phyloP scores from a whole-genome alignment of 441 rosid genomes.

The Omphalea diandra region DNA sequence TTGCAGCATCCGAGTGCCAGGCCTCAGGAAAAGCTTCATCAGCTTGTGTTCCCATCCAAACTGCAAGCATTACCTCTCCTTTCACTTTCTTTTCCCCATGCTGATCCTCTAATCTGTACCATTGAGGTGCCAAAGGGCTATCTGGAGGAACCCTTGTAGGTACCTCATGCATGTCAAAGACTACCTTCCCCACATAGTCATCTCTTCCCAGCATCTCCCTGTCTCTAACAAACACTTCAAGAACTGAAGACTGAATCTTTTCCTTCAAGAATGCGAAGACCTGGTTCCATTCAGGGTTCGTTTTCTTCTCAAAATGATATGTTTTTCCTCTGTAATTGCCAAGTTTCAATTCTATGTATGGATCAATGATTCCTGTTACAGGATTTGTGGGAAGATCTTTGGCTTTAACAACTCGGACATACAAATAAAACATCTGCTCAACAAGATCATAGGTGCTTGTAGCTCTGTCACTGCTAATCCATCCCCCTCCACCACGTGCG shows the following conservation, averaged over 20 bases:
- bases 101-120: slow-evolving; percentile 81
- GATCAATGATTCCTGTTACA: slow-evolving; percentile 77
- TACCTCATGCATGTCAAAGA: slow-evolving; percentile 83
- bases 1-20: slow-evolving; percentile 82
- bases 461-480: slow-evolving; percentile 65
- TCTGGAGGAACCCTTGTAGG: slow-evolving; percentile 94
- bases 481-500: slow-evolving; percentile 57
- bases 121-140: slow-evolving; percentile 93
- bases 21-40: slow-evolving; percentile 92
- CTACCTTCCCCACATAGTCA: slow-evolving; percentile 65
- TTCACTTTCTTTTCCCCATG: slow-evolving; percentile 60
- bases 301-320: slow-evolving; percentile 85
- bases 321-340: slow-evolving; percentile 92
- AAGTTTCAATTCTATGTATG: slow-evolving; percentile 83
- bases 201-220: slow-evolving; percentile 72
- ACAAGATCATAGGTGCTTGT: slow-evolving; percentile 83
- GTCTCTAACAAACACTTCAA: slow-evolving; percentile 81
- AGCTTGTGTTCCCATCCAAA: slow-evolving; percentile 97
- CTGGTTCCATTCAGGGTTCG: slow-evolving; percentile 92
- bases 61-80: slow-evolving; percentile 95
- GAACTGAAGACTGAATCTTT: slow-evolving; percentile 76
- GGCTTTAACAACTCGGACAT: slow-evolving; percentile 79
- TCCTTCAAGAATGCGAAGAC: slow-evolving; percentile 94
- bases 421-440: slow-evolving; percentile 83
- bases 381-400: slow-evolving; percentile 80